Conservation (phyloP, 352 stramenopile species). For the Globisporangium yorkense region DNA sequence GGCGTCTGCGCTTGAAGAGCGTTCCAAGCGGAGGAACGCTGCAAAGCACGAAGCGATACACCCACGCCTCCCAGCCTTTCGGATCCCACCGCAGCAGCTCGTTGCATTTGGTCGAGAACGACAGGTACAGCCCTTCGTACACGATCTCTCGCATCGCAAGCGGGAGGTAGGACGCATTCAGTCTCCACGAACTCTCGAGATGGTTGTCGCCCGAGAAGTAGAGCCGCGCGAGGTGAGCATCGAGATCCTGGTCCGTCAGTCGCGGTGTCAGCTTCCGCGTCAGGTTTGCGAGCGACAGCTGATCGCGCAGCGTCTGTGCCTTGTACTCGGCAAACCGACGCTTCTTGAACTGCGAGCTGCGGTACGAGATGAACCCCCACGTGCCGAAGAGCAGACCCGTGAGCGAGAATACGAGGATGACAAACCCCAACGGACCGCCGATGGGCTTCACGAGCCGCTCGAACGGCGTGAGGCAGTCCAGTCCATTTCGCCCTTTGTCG, state of each 20-base stretch:
- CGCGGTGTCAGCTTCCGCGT: conserved; percentile 66
- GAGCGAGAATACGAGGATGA: conserved; percentile 59
- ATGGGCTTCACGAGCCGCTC: conserved; percentile 79
- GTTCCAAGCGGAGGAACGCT: conserved; percentile 43
- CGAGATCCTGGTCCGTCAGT: conserved; percentile 74
- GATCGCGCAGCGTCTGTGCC: conserved; percentile 59
- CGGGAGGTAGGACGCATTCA: conserved; percentile 60
- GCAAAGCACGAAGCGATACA: conserved; percentile 45
- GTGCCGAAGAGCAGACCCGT: conserved; percentile 44
- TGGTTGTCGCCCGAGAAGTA: conserved; percentile 76
- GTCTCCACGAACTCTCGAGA: conserved; percentile 50
- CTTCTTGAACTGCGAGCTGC: conserved; percentile 34
- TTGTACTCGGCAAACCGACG: conserved; percentile 70
- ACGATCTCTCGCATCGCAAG: conserved; percentile 56
- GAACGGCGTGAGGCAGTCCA: conserved; percentile 81
- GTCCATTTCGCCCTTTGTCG: conserved; percentile 66
- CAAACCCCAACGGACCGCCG: conserved; percentile 67
- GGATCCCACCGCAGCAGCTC: conserved; percentile 54
- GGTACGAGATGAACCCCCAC: conserved; percentile 70
- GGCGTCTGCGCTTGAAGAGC: conserved; percentile 59
- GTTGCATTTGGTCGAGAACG: conserved; percentile 73
- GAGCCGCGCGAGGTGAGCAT: conserved; percentile 58
- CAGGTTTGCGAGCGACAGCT: conserved; percentile 65
- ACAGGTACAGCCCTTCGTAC: conserved; percentile 65
- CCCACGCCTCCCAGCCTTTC: conserved; percentile 57